Evolutionary conservation across 495 filamentous ascomycete genomes (phyloP), one percentile per base, ranked within the genome.

Genomic region (Xylaria grammica): DNA sequence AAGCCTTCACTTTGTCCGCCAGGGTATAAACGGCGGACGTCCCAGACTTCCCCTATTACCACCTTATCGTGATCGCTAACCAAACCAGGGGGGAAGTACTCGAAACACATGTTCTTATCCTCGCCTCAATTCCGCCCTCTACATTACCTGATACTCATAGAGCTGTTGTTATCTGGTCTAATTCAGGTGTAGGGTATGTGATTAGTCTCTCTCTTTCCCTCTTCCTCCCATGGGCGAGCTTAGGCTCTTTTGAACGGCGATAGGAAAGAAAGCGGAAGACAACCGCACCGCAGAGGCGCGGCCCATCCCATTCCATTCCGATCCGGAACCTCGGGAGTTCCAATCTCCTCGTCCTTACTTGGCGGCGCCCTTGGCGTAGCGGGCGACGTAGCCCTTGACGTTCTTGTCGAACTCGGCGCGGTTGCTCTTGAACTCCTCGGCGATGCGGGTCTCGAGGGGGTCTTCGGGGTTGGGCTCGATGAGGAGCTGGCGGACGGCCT

Each of bases 381-480:
- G 85, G 70, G 84, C 83, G 34, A 92, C 91, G 84, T 92, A 97
- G n/a, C 87, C 82, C 73, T 85, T 85, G 11, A 91, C 96, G 54
- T 86, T 88, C 82, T 94, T 93, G 24, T 97, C 87, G 69, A 93
- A 99, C 70, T 87, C 86, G 59, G 79, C 81, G 40, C 85, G 79
- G 69, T 95, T 86, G 67, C 83, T 85, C 71, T 89, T 89, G 75
- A 85, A 97, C 79, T 94, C 89, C 62, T 97, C 90, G 22, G 93
- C 96, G 67, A 97, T 94, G 49, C 87, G 81, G 5, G 84, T 80
- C 85, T 99, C 95, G 52, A 99, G 88, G 44, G 95, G 92, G 81
- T 99, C 95, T 69, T 99, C 95, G 7, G 92, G 90, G 82, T 94
- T 91, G 5, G 95, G 96, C 82, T 97, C 93, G 40, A 86, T 73